These are phyloP conservation scores for Trapa incisa DNA, from an alignment of 345 rosid genomes.

Conservation along the genomic window DNA sequence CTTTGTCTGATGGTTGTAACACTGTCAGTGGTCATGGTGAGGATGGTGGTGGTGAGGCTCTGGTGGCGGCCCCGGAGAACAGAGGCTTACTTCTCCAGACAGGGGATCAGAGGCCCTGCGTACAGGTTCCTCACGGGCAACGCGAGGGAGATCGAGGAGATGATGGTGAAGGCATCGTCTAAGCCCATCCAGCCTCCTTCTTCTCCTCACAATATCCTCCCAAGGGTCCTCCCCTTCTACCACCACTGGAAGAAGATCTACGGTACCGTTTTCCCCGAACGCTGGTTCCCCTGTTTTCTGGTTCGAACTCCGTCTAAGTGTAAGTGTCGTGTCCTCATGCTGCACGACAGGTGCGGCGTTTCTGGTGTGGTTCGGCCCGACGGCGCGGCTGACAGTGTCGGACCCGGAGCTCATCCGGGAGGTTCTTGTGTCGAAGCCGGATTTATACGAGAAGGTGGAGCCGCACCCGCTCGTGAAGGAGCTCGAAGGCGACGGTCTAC, in stretches of 20 bases:
- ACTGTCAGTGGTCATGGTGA: conserved; percentile 18
- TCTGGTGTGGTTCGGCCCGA: conserved; percentile 70
- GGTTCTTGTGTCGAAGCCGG: conserved; percentile 53
- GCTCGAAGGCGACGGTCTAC: conserved; percentile 67
- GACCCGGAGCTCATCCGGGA: conserved; percentile 67
- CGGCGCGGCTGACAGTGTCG: conserved; percentile 50
- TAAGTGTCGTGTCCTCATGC: not conserved
- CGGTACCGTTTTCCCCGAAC: conserved; percentile 26
- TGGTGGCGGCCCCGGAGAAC: conserved; percentile 95
- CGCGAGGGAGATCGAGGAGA: conserved; percentile 71
- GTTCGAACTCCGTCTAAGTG: not conserved
- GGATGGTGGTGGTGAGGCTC: conserved; percentile 38
- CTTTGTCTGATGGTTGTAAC: conserved; percentile 29
- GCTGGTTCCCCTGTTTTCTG: not conserved
- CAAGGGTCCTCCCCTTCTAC: conserved; percentile 84
- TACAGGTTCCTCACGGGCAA: conserved; percentile 87
- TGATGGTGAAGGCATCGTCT: conserved; percentile 86
- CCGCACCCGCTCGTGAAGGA: conserved; percentile 38
- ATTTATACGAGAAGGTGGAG: conserved; percentile 44
- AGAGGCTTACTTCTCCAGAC: conserved; percentile 80
- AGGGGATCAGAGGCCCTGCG: conserved; percentile 96
- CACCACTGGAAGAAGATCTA: conserved; percentile 94
- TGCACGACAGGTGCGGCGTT: conserved; percentile 44
- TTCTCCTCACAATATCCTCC: conserved; percentile 86
- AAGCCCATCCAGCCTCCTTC: conserved; percentile 79